A percentile compares a stretch with the other conserved stretches of the same genome.
phyloP scores from a whole-genome alignment of 352 stramenopile species.

The Aphanomyces invadans region DNA sequence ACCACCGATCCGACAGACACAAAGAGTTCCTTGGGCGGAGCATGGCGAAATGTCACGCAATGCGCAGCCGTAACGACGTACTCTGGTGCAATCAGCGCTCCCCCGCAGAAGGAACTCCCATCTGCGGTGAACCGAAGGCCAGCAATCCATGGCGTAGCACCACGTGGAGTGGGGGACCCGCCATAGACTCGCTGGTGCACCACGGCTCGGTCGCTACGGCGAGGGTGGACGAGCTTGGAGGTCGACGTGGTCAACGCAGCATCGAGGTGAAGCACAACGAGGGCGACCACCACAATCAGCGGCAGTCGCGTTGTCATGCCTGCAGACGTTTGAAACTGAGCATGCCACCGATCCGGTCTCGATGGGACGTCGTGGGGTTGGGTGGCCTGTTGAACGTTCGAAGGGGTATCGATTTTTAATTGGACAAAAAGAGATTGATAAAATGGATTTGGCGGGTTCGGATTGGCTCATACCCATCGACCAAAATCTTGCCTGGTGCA shows the following conservation, averaged over 20 bases:
- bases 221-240: not conserved
- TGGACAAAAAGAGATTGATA: no score
- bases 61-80: constrained; percentile 59
- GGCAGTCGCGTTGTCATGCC: no score
- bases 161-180: not conserved
- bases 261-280: not conserved
- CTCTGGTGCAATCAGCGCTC: constrained; percentile 53
- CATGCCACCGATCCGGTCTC: no score
- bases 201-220: not conserved
- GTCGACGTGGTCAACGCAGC: not conserved
- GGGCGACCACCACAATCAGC: not conserved
- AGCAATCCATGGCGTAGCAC: not conserved
- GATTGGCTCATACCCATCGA: no score
- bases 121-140: not conserved
- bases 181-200: not conserved
- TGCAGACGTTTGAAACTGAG: no score
- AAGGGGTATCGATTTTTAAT: no score
- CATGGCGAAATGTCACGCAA: constrained; percentile 30
- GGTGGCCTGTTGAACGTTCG: no score
- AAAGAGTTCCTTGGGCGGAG: constrained; percentile 28
- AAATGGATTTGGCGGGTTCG: no score
- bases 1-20: constrained; percentile 49
- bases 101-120: constrained; percentile 42
- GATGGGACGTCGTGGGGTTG: no score
- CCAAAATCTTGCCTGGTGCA: no score